Percentiles rank a stretch among this genome's conserved stretches.
Conservation (phyloP, 192 early-diverging fungal genomes). For the Coemansia sp. region DNA sequence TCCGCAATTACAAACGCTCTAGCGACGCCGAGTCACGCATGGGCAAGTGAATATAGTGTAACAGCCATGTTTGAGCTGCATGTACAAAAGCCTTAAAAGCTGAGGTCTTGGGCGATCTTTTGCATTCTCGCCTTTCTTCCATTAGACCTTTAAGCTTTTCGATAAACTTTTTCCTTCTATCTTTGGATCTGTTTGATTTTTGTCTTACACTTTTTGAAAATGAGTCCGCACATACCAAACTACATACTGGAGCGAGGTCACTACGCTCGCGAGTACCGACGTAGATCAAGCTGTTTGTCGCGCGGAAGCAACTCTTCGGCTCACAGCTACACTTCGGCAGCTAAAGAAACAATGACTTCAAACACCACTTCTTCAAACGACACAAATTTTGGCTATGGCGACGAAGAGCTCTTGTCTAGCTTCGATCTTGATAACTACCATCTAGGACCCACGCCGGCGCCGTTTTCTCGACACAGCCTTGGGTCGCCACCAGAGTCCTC, state of each 20-base stretch:
- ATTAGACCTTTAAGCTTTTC: neutral
- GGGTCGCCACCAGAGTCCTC: neutral
- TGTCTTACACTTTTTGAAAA: neutral
- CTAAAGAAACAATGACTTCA: neutral
- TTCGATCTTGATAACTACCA: constrained; percentile 8
- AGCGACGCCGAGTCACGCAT: neutral
- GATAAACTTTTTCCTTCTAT: neutral
- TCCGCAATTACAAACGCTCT: neutral
- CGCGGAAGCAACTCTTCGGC: constrained; percentile 40
- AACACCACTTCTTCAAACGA: neutral
- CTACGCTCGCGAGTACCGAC: constrained; percentile 44
- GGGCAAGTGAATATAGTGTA: neutral
- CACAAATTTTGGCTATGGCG: neutral
- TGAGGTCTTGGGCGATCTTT: neutral
- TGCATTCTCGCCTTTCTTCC: neutral
- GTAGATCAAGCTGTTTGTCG: constrained; percentile 38
- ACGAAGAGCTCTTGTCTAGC: neutral
- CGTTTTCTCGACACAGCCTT: neutral
- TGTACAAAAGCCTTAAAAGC: neutral
- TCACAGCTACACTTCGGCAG: neutral
- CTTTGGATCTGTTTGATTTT: neutral
- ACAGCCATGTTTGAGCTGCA: neutral
- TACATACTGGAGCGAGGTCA: constrained; percentile 45
- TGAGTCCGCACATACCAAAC: constrained; percentile 21
- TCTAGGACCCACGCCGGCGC: neutral